Percentiles rank a stretch among this genome's conserved stretches.
phyloP scores from a whole-genome alignment of 371 early-diverging fungal species.

The Choanephora cucurbitarum region DNA sequence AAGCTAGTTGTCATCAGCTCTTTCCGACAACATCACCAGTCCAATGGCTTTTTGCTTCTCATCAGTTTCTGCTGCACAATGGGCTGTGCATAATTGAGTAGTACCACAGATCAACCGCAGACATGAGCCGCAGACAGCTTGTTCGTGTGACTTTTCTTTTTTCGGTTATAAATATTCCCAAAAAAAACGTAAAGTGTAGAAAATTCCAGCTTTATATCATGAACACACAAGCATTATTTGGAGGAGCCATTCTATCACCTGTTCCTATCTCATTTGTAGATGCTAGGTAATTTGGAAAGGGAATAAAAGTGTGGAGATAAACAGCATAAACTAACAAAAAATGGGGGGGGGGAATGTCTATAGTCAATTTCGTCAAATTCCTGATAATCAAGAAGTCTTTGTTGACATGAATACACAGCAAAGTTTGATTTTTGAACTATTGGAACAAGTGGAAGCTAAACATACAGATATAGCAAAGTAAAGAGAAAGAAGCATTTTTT shows the following conservation, averaged over 20 bases:
- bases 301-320: constrained; percentile 4
- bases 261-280: constrained; percentile 63
- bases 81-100: no score
- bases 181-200: no score
- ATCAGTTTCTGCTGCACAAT: no score
- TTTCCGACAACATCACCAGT: no score
- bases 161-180: no score
- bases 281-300: constrained; percentile 52
- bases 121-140: no score
- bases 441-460: constrained; percentile 64
- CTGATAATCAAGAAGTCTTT: constrained; percentile 93
- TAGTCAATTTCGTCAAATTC: constrained; percentile 80
- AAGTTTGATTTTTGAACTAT: constrained; percentile 83
- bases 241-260: constrained; percentile 66
- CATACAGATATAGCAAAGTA: constrained; percentile 55
- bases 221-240: constrained; percentile 51
- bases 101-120: no score
- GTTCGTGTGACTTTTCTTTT: no score
- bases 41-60: no score
- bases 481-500: neutral
- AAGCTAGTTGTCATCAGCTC: no score
- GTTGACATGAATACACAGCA: constrained; percentile 71
- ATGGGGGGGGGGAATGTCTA: no score
- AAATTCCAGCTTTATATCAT: neutral
- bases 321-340: no score